Evolutionary conservation across 345 rosid species (phyloP).

Genomic region (Eucalyptus polybractea): DNA sequence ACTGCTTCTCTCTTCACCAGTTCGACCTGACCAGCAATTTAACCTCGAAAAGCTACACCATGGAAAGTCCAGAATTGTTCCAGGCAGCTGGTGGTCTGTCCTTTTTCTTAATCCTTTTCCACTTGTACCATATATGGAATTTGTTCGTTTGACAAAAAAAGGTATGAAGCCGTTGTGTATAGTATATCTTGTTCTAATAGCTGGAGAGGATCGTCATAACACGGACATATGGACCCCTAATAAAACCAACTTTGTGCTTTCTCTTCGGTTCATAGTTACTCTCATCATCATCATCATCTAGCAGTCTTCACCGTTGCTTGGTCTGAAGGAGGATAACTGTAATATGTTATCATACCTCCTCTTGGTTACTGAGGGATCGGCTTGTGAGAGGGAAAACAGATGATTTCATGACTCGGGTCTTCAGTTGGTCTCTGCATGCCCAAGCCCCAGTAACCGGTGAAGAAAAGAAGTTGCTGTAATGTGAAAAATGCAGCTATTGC

Average conservation of each 20-base stretch:
- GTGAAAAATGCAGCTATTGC: not conserved
- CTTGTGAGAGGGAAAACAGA: not conserved
- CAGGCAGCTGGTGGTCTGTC: conserved; percentile 4
- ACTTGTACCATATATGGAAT: conserved; percentile 11
- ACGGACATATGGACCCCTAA: conserved; percentile 9
- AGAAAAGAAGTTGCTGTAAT: not conserved
- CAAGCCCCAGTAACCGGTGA: not conserved
- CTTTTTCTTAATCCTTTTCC: not conserved
- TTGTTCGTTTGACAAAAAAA: not conserved
- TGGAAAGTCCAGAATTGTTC: not conserved
- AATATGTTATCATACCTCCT: not conserved
- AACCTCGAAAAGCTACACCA: not conserved
- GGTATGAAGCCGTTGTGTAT: conserved; percentile 21
- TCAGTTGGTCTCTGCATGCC: not conserved
- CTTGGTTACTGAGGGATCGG: not conserved
- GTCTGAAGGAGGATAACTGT: not conserved
- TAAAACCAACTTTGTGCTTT: conserved; percentile 23
- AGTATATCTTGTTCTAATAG: conserved; percentile 11
- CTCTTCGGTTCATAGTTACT: not conserved
- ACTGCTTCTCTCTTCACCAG: not conserved
- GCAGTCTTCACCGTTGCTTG: not conserved
- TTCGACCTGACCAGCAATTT: conserved; percentile 6
- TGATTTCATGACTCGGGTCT: not conserved
- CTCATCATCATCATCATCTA: not conserved
- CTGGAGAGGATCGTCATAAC: conserved; percentile 8